phyloP scores from a whole-genome alignment of 2,329 filamentous ascomycete genomes.

The Dothistroma pini region DNA sequence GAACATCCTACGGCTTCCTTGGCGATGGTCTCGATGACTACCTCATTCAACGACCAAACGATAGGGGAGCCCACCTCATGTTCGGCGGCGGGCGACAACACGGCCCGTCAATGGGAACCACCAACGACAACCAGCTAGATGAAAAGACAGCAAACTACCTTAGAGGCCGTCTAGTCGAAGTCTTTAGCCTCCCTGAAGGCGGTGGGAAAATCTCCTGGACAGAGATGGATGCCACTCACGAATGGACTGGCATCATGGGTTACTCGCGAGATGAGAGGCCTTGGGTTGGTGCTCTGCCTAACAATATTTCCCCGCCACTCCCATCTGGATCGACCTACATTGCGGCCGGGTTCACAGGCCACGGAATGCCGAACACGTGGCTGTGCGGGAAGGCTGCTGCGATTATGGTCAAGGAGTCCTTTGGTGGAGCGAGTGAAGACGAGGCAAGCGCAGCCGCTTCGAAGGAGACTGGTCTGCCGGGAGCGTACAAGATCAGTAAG shows the following conservation, averaged over 20 bases:
- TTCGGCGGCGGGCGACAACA: slow-evolving; percentile 65
- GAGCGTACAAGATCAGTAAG: slow-evolving; percentile 26
- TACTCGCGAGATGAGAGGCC: slow-evolving; percentile 65
- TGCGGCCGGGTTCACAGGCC: slow-evolving; percentile 48
- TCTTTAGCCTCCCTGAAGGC: slow-evolving; percentile 34
- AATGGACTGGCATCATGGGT: slow-evolving; percentile 80
- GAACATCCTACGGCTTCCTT: slow-evolving; percentile 62
- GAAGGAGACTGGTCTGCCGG: slow-evolving; percentile 27
- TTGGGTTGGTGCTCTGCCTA: slow-evolving; percentile 67
- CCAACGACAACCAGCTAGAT: slow-evolving; percentile 59
- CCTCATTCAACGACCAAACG: slow-evolving; percentile 63
- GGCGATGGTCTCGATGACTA: slow-evolving; percentile 65
- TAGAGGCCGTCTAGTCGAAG: slow-evolving; percentile 41
- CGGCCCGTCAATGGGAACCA: slow-evolving; percentile 56
- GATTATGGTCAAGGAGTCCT: slow-evolving; percentile 51
- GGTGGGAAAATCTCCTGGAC: slow-evolving; percentile 25
- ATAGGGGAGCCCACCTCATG: slow-evolving; percentile 55
- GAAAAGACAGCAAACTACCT: slow-evolving; percentile 55
- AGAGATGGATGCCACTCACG: slow-evolving; percentile 47
- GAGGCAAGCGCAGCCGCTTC: slow-evolving; percentile 17
- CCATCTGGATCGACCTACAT: slow-evolving; percentile 25
- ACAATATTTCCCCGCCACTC: slow-evolving; percentile 26
- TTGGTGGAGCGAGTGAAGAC: slow-evolving; percentile 16
- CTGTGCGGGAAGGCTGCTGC: slow-evolving; percentile 63
- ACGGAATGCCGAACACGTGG: slow-evolving; percentile 73